These are phyloP conservation scores for Yamagishiella unicocca DNA, from an alignment of 139 green algal species.

Conservation along the genomic window DNA sequence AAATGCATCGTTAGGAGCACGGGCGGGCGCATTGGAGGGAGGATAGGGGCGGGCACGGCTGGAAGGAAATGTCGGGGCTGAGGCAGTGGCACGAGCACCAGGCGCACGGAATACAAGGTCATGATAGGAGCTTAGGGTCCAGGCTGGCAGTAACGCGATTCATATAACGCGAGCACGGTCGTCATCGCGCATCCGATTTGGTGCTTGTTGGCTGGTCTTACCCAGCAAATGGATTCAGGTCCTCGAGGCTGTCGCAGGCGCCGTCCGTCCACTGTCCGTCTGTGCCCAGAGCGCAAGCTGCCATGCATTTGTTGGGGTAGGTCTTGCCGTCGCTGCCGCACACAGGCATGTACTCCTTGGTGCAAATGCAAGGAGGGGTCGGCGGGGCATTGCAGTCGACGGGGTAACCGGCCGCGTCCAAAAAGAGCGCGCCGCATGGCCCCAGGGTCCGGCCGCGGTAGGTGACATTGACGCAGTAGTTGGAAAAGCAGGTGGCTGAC, in stretches of 20 bases:
- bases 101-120: too few relatives aligned
- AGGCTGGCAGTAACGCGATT: too few relatives aligned
- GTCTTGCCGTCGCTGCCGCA: constrained; percentile 12
- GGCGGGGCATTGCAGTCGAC: too few relatives aligned
- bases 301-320: not conserved
- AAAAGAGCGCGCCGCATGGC: not conserved
- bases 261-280: not conserved
- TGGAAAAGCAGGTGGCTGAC: not conserved
- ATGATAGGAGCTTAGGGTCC: too few relatives aligned
- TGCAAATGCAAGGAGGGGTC: too few relatives aligned
- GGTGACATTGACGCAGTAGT: not conserved
- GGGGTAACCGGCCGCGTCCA: not conserved
- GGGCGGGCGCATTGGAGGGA: too few relatives aligned
- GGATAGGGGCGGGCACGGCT: too few relatives aligned
- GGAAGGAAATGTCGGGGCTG: too few relatives aligned
- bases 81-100: too few relatives aligned
- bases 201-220: not conserved
- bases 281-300: not conserved
- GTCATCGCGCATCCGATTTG: not conserved
- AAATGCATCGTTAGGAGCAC: not conserved
- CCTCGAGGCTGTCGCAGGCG: not conserved
- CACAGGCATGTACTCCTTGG: not conserved
- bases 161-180: too few relatives aligned
- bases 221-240: not conserved
- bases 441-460: not conserved